phyloP scores from a whole-genome alignment of 768 basidiomycete genomes.

The Galerina sulciceps region DNA sequence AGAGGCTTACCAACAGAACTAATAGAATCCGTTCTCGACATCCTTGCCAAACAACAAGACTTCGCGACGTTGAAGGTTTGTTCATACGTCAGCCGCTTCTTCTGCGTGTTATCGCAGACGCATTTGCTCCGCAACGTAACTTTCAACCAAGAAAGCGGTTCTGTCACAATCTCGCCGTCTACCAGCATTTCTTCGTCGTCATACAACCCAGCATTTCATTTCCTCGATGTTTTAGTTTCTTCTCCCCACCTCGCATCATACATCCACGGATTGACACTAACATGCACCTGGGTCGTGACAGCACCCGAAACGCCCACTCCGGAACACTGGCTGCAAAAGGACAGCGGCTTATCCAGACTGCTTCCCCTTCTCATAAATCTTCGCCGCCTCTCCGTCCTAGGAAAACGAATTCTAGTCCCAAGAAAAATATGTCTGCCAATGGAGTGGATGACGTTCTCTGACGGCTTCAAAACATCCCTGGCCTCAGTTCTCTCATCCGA shows the following conservation, averaged over 20 bases:
- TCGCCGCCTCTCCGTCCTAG: neutral
- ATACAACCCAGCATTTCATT: neutral
- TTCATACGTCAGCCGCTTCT: constrained; percentile 1
- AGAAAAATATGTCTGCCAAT: neutral
- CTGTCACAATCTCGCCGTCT: neutral
- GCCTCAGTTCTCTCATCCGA: neutral
- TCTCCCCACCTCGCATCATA: constrained; percentile 6
- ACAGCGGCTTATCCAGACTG: neutral
- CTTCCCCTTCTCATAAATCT: constrained; percentile 4
- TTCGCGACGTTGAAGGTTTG: neutral
- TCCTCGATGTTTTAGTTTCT: neutral
- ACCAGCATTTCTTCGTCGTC: neutral
- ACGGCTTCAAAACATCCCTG: neutral
- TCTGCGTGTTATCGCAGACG: constrained; percentile 6
- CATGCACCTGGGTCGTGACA: neutral
- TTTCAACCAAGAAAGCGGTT: neutral
- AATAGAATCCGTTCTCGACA: neutral
- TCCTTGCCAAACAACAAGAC: neutral
- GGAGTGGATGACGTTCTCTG: neutral
- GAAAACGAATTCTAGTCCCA: neutral
- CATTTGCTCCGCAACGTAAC: constrained; percentile 5
- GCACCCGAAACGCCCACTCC: no score
- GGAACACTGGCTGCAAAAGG: neutral
- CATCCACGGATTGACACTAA: constrained; percentile 1
- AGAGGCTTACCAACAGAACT: constrained; percentile 8